phyloP scores from a whole-genome alignment of 2,329 filamentous ascomycete species.

The Colletotrichum eleusines region DNA sequence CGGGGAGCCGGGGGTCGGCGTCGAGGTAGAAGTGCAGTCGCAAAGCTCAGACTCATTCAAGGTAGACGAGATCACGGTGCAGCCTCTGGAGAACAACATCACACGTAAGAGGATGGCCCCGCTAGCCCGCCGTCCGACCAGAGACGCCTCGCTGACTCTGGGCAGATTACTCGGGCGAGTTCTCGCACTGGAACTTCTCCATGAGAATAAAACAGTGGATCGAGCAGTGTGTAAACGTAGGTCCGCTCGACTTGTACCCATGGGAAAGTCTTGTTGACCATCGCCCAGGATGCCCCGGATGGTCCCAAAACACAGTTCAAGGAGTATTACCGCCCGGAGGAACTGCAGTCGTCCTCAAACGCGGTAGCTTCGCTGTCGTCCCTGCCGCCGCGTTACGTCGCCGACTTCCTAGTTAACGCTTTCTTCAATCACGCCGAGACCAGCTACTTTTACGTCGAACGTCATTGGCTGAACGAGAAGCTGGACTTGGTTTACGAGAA shows the following conservation, averaged over 20 bases:
- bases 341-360: constrained; percentile 57
- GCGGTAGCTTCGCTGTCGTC: constrained; percentile 54
- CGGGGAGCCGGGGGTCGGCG: constrained; percentile 25
- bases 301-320: constrained; percentile 48
- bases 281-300: constrained; percentile 30
- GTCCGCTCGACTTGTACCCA: constrained; percentile 15
- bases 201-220: constrained; percentile 64
- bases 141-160: constrained; percentile 13
- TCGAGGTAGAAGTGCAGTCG: constrained; percentile 29
- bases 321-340: constrained; percentile 60
- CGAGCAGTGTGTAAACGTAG: constrained; percentile 54
- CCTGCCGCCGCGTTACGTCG: constrained; percentile 60
- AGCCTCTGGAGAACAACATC: constrained; percentile 56
- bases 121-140: background rate
- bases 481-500: constrained; percentile 57
- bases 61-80: constrained; percentile 51
- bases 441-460: constrained; percentile 62
- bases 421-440: constrained; percentile 63
- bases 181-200: constrained; percentile 66
- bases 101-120: constrained; percentile 50
- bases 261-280: constrained; percentile 1
- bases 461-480: constrained; percentile 56
- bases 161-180: constrained; percentile 64
- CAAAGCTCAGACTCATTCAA: constrained; percentile 35
- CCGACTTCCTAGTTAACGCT: constrained; percentile 59